These are phyloP conservation scores for Yamadazyma trypodendri DNA, from an alignment of 1,139 yeast species.

Conservation along the genomic window DNA sequence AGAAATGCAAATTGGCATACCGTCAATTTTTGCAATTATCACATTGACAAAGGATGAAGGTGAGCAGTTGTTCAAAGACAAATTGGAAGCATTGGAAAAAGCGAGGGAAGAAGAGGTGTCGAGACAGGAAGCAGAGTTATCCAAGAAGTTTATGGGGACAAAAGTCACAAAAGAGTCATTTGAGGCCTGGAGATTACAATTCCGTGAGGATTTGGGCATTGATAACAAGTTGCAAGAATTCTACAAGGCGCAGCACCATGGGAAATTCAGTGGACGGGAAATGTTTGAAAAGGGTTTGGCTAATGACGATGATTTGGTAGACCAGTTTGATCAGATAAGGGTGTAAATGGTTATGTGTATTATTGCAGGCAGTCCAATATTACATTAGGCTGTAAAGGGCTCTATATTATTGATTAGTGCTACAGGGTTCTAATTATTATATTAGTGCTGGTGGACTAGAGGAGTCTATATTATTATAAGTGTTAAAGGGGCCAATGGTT, in stretches of 20 bases:
- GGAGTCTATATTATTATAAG: too few species aligned
- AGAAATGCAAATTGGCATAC: constrained; percentile 79
- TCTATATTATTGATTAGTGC: too few species aligned
- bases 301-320: constrained; percentile 36
- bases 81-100: constrained; percentile 55
- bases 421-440: too few species aligned
- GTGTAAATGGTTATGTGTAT: too few species aligned
- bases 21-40: constrained; percentile 77
- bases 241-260: constrained; percentile 59
- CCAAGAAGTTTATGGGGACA: constrained; percentile 79
- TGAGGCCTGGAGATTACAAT: constrained; percentile 64
- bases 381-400: too few species aligned
- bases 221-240: constrained; percentile 52
- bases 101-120: constrained; percentile 56
- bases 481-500: too few species aligned
- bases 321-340: constrained; percentile 11
- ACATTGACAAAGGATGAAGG: constrained; percentile 78
- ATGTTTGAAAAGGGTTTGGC: constrained; percentile 89
- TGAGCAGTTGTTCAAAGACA: constrained; percentile 60
- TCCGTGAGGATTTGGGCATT: constrained; percentile 58
- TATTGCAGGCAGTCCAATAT: too few species aligned
- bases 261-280: constrained; percentile 81
- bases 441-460: too few species aligned
- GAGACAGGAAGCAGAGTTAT: constrained; percentile 62
- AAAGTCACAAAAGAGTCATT: constrained; percentile 75